Evolutionary conservation across 2,329 filamentous ascomycete species (phyloP).

Genomic region (Drechslerella stenobrocha): DNA sequence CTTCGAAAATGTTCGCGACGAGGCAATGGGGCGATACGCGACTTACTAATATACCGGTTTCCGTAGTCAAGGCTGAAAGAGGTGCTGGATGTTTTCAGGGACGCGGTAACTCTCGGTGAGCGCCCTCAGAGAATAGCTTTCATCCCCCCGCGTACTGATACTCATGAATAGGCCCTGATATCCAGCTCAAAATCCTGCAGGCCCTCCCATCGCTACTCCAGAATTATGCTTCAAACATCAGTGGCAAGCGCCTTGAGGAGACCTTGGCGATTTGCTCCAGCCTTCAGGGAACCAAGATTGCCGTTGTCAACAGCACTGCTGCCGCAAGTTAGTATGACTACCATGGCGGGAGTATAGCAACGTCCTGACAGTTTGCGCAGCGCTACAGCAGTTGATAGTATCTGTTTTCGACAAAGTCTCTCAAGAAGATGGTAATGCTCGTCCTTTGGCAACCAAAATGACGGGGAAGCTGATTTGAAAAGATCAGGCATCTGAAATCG

Average conservation of each 20-base stretch:
- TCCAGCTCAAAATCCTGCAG: slow-evolving; percentile 94
- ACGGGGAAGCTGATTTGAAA: slow-evolving; percentile 52
- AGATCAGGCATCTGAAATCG: slow-evolving; percentile 58
- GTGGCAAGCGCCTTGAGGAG: slow-evolving; percentile 77
- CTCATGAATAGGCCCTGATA: slow-evolving; percentile 66
- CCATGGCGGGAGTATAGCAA: slow-evolving; percentile 5
- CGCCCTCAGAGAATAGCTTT: slow-evolving; percentile 10
- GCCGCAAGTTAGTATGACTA: slow-evolving; percentile 66
- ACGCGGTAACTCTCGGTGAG: slow-evolving; percentile 65
- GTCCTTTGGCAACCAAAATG: background rate
- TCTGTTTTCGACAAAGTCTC: slow-evolving; percentile 91
- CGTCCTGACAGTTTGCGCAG: slow-evolving; percentile 22
- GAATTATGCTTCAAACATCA: slow-evolving; percentile 81
- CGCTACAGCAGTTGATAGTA: slow-evolving; percentile 88
- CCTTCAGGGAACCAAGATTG: slow-evolving; percentile 86
- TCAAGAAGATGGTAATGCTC: slow-evolving; percentile 70
- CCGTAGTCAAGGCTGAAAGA: slow-evolving; percentile 73
- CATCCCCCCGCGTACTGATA: slow-evolving; percentile 35
- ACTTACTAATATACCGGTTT: slow-evolving; percentile 6
- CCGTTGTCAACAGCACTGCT: slow-evolving; percentile 91
- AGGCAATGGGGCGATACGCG: too few relatives aligned
- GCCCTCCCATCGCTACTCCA: slow-evolving; percentile 85
- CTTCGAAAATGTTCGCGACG: background rate
- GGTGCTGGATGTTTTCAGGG: slow-evolving; percentile 82
- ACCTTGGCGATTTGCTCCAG: slow-evolving; percentile 89